phyloP scores from a whole-genome alignment of 768 basidiomycete species.

The Boletus rubroflammeus region DNA sequence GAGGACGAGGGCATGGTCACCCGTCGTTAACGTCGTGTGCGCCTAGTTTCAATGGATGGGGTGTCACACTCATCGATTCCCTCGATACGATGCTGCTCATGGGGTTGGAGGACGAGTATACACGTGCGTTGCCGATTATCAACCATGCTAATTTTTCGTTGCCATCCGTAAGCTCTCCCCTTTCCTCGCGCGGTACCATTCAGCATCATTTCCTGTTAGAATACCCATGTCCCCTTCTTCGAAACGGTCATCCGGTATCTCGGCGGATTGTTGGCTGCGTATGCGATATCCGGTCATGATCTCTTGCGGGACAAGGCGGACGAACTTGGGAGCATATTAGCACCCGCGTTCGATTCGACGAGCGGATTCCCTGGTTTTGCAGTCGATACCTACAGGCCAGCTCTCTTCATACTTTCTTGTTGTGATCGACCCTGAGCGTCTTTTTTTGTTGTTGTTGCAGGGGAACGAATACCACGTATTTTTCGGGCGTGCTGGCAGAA shows the following conservation, averaged over 20 bases:
- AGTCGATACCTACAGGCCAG: conserved; percentile 63
- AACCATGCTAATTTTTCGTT: conserved; percentile 46
- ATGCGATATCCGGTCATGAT: conserved; percentile 65
- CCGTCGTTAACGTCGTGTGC: neutral
- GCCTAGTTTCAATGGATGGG: conserved; percentile 76
- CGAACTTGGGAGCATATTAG: conserved; percentile 65
- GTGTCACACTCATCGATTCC: conserved; percentile 72
- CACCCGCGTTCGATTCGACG: conserved; percentile 67
- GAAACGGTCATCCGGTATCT: conserved; percentile 89
- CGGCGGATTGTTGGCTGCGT: conserved; percentile 80
- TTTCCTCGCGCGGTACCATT: neutral
- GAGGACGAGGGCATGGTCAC: neutral
- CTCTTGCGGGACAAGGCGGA: conserved; percentile 68
- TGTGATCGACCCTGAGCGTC: neutral
- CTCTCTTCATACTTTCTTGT: neutral
- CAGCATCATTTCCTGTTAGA: conserved; percentile 9
- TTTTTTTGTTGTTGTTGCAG: neutral
- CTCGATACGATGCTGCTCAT: conserved; percentile 84
- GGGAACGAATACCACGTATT: neutral
- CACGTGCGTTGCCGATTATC: conserved; percentile 54
- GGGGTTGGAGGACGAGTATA: conserved; percentile 69
- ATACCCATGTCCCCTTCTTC: conserved; percentile 53
- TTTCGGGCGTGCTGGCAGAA: conserved; percentile 59
- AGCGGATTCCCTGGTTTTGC: conserved; percentile 68
- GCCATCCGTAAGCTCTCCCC: conserved; percentile 33